Percentiles rank a stretch among this genome's conserved stretches.
Evolutionary conservation across 768 basidiomycete genomes (phyloP).

Genomic region (Phlebiopsis flavidoalba): DNA sequence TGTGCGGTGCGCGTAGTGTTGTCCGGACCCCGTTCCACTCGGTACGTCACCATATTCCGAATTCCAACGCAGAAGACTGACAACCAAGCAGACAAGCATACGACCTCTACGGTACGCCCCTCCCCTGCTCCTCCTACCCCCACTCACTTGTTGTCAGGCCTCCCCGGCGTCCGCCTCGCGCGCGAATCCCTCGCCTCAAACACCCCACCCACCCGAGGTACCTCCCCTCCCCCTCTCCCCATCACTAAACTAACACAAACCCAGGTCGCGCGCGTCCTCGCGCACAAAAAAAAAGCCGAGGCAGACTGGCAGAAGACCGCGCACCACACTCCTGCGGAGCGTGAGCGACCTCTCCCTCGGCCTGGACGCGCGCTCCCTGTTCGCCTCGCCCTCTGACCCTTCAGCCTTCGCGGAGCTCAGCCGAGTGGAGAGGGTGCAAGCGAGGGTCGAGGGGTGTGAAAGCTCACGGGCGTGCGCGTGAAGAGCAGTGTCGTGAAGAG

Average conservation of each 20-base stretch:
- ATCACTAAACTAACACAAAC: neutral
- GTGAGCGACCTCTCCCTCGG: constrained; percentile 40
- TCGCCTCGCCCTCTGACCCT: constrained; percentile 30
- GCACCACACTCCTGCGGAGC: constrained; percentile 34
- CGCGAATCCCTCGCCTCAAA: constrained; percentile 9
- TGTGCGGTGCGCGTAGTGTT: no score
- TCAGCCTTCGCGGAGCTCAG: no score
- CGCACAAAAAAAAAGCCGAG: constrained; percentile 32
- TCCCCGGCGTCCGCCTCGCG: constrained; percentile 15
- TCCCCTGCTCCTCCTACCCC: neutral
- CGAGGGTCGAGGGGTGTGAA: neutral
- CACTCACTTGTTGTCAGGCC: constrained; percentile 13
- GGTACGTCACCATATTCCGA: constrained; percentile 36
- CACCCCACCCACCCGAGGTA: constrained; percentile 5
- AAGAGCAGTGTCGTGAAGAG: neutral
- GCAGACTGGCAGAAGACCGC: constrained; percentile 31
- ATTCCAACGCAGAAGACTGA: constrained; percentile 6
- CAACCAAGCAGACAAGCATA: constrained; percentile 55
- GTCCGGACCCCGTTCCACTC: constrained; percentile 67
- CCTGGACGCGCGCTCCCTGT: constrained; percentile 46
- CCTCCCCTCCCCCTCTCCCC: no score
- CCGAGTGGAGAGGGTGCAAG: neutral
- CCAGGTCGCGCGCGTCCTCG: constrained; percentile 44
- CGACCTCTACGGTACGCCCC: constrained; percentile 55
- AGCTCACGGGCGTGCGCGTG: neutral